Evolutionary conservation across 148 eudicot species (phyloP), one percentile per base, ranked within the genome.

Genomic region (Camellia lanceoleosa): DNA sequence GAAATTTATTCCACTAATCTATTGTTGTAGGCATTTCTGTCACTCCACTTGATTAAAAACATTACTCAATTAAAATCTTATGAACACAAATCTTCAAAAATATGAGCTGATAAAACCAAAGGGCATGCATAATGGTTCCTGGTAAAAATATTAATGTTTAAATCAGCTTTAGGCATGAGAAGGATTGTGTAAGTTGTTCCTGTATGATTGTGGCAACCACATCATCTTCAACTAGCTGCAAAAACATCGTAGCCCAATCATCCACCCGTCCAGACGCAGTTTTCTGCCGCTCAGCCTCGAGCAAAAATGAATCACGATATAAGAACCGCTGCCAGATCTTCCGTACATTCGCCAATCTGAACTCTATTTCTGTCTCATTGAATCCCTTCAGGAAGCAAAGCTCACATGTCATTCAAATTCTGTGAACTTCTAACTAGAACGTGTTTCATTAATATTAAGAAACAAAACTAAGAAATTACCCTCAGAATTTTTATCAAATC

Each of bases 301-400:
- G 95, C 84, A 93, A 79, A 71, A 92, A 79, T 30, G 99, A 90
- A 83, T 96, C 94, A 19, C 92, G 91, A 83, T 96, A 92, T 76
- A 92, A 79, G 83, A 92, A 96, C 64, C 98, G 88, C 82, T 93
- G 99, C 99, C 97, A 93, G 72, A 96, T 84, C 72, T 85, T 92
- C 84, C 82, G 88, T 78, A 96, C 98, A 85, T 96, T 96, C 52
- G 87, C 89, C 85, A 93, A 73, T 90, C 87, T 92, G 89, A 91
- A 89, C 73, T 92, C 87, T 78, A 92, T 80, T 85, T 96, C 99
- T 68, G 98, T 91, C 85, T 93, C 92, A 77, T 92, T 96, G 69
- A 91, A 84, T 60, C 87, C 92, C 99, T 96, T 76, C 79, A 80
- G 3, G 43, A 78, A 81, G 52, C 46, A 61, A 56, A 80, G 64